Conservation (phyloP, 2,329 filamentous ascomycete species). For the Blastomyces parvus region DNA sequence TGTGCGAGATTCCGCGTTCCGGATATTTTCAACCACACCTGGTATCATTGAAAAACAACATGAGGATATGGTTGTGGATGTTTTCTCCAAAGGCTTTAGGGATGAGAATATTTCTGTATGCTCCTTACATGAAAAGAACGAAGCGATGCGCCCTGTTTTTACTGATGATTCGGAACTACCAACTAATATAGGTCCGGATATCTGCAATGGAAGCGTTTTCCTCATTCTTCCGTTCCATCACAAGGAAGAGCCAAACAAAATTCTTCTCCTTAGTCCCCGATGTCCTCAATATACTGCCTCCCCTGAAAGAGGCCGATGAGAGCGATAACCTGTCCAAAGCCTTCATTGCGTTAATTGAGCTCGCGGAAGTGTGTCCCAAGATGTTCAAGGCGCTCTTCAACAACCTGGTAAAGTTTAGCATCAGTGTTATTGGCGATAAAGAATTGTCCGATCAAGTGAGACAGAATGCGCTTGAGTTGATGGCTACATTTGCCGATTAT, state of each 20-base stretch:
- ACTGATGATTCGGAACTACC: constrained; percentile 14
- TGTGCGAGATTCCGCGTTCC: constrained; percentile 84
- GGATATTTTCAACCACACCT: constrained; percentile 90
- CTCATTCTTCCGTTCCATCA: constrained; percentile 84
- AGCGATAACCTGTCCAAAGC: constrained; percentile 86
- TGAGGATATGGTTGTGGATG: constrained; percentile 75
- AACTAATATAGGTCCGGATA: constrained; percentile 61
- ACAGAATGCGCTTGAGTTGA: constrained; percentile 90
- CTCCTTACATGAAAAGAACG: neutral
- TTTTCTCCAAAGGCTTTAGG: constrained; percentile 86
- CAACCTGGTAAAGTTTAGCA: constrained; percentile 82
- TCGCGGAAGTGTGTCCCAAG: constrained; percentile 87
- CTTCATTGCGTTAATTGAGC: constrained; percentile 80
- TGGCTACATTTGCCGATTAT: constrained; percentile 96
- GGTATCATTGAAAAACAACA: constrained; percentile 95
- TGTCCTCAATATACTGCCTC: constrained; percentile 86
- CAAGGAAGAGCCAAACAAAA: constrained; percentile 78
- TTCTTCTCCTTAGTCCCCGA: constrained; percentile 82
- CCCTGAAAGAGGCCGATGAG: constrained; percentile 83
- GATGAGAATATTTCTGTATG: constrained; percentile 69
- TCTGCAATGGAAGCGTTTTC: constrained; percentile 95
- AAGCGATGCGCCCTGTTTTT: constrained; percentile 9
- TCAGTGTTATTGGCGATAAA: constrained; percentile 92
- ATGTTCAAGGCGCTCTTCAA: constrained; percentile 97
- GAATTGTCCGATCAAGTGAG: constrained; percentile 81